Evolutionary conservation across 768 basidiomycete genomes (phyloP).

Genomic region (Phaeotremella skinneri): DNA sequence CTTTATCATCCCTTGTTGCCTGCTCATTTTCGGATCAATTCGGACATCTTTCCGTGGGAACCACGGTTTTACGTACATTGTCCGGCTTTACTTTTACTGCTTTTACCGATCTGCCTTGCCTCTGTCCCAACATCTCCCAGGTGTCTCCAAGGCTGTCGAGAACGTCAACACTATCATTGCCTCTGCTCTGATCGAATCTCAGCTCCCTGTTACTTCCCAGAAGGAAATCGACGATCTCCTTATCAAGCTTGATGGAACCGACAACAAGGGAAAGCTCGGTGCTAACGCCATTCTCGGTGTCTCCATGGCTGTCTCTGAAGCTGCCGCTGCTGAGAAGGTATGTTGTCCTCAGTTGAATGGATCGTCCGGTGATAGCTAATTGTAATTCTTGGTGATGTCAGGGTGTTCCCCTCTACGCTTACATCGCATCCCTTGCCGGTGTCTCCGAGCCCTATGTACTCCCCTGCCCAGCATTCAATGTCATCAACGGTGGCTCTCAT

Average conservation of each 20-base stretch:
- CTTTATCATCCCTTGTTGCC: background rate
- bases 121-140: no score
- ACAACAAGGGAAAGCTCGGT: slow-evolving; percentile 99
- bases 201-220: slow-evolving; percentile 79
- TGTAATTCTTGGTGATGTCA: slow-evolving; percentile 19
- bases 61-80: no score
- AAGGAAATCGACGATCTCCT: slow-evolving; percentile 96
- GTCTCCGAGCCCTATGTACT: slow-evolving; percentile 90
- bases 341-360: slow-evolving; percentile 5
- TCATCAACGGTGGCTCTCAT: slow-evolving; percentile 99
- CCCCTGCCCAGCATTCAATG: slow-evolving; percentile 92
- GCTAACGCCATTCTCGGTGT: slow-evolving; percentile 99
- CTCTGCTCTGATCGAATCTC: slow-evolving; percentile 79
- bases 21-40: background rate
- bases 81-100: slow-evolving; percentile 7
- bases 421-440: slow-evolving; percentile 93
- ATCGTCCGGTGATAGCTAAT: background rate
- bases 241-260: slow-evolving; percentile 94
- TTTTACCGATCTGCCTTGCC: background rate
- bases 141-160: slow-evolving; percentile 86
- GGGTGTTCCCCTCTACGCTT: slow-evolving; percentile 90
- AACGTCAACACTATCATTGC: slow-evolving; percentile 92
- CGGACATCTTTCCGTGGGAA: no score
- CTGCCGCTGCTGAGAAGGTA: slow-evolving; percentile 85
- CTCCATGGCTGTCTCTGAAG: slow-evolving; percentile 90